Evolutionary conservation across 371 early-diverging fungal genomes (phyloP).

Genomic region (Synchytrium microbalum): DNA sequence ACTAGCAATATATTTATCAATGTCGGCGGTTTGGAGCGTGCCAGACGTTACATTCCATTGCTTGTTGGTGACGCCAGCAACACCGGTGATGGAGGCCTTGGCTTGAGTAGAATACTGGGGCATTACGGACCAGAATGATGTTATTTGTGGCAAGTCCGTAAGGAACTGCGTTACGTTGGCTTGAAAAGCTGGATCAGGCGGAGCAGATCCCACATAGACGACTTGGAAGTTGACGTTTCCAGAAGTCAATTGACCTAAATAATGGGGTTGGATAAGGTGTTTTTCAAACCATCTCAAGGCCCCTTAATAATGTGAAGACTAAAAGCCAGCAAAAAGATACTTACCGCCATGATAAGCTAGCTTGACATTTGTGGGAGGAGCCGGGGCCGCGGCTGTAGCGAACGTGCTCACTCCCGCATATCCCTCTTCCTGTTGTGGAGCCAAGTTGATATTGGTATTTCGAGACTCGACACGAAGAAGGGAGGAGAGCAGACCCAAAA

Average conservation of each 20-base stretch:
- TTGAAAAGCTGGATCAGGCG: neutral
- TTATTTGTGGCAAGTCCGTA: neutral
- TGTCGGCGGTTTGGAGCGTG: neutral
- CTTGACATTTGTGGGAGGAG: neutral
- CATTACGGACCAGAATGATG: neutral
- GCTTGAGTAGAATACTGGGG: neutral
- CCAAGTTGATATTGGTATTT: no score
- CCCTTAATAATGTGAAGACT: no score
- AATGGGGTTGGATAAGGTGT: neutral
- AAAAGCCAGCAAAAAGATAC: neutral
- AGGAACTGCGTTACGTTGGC: neutral
- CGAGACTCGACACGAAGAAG: no score
- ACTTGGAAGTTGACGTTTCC: neutral
- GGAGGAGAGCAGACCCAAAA: no score
- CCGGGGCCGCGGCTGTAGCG: no score
- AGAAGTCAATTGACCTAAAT: neutral
- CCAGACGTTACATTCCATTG: neutral
- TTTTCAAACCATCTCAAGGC: neutral
- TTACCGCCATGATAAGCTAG: neutral
- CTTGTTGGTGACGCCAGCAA: neutral
- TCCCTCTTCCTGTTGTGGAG: no score
- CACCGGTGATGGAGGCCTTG: neutral
- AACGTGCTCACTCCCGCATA: no score
- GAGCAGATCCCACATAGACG: neutral
- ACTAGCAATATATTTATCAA: neutral